A percentile compares a stretch with the other conserved stretches of the same genome.
phyloP scores from a whole-genome alignment of 2,329 filamentous ascomycete genomes.

The Aspergillus sp. region DNA sequence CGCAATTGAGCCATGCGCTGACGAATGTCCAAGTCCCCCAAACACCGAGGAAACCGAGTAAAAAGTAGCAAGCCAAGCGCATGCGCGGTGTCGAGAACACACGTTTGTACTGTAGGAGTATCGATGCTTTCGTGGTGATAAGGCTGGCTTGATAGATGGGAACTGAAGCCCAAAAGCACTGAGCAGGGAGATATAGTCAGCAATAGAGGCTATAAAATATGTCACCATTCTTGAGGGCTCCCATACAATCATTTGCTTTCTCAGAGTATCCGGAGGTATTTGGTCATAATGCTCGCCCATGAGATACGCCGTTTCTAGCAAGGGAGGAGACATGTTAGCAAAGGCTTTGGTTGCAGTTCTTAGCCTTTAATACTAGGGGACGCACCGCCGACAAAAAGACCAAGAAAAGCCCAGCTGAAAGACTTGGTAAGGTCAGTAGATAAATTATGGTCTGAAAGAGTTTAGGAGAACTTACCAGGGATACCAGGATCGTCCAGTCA shows the following conservation, averaged over 20 bases:
- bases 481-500: constrained; percentile 44
- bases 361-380: constrained; percentile 13
- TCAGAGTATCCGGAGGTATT: constrained; percentile 26
- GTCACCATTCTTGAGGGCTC: neutral
- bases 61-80: constrained; percentile 36
- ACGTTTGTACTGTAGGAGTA: constrained; percentile 42
- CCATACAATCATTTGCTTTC: constrained; percentile 34
- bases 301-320: constrained; percentile 34
- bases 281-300: constrained; percentile 32
- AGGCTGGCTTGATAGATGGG: constrained; percentile 41
- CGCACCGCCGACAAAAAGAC: constrained; percentile 35
- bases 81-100: constrained; percentile 38
- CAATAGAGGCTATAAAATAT: neutral
- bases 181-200: neutral
- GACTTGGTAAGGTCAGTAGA: constrained; percentile 17
- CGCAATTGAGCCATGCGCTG: constrained; percentile 38
- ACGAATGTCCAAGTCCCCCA: constrained; percentile 38
- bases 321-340: neutral
- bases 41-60: constrained; percentile 40
- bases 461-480: constrained; percentile 32
- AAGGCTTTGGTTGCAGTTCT: neutral
- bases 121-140: constrained; percentile 40
- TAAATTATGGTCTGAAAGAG: neutral
- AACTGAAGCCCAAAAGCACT: constrained; percentile 40
- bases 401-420: constrained; percentile 38